Evolutionary conservation across 2,329 filamentous ascomycete species (phyloP), one percentile per base, ranked within the genome.

Genomic region (Didymella arachidicola): DNA sequence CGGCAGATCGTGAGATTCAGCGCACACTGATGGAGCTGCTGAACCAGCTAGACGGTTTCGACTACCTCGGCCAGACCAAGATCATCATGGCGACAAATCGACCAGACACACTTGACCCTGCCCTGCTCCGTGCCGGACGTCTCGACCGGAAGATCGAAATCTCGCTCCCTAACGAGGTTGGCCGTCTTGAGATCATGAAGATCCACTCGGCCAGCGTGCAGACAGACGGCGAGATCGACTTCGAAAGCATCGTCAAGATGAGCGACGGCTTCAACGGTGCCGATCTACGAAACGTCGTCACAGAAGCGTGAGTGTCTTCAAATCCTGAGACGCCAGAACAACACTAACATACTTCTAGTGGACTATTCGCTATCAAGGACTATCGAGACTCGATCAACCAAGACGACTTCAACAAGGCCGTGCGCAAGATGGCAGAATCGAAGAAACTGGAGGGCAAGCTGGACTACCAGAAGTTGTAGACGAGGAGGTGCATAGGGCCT

Each of bases 41-140:
- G 63, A 99, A 99, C 80, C 95, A 99, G 79, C 87, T 99, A 53
- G 95, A 99, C 77, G 95, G 96, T 68, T 99, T 99, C 82, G 95
- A 99, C 81, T 99, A 99, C 81, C 86, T 99, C 36, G 95, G 96
- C 70, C 97, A 99, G 85, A 99, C 95, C 54, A 99, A 99, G 84
- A 99, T 99, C 77, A 99, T 99, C 82, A 99, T 99, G 96, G 95
- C 93, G 36, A 98, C 95, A 59, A 99, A 99, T 84, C 86, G 95
- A 80, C 95, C 94, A 14, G 94, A 98, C 78, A 98, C 94, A 0
- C 87, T 99, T 47, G 94, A 99, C 75, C 94, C 94, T 32, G 94
- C 94, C 1, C 83, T 99, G 71, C 84, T 99, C 55, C 89, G 94
- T 81, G 94, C 94, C 42, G 94, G 94, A 71, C 90, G 95, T 78